Conservation (phyloP, 805 yeast species). For the Schwanniomyces polymorphus region DNA sequence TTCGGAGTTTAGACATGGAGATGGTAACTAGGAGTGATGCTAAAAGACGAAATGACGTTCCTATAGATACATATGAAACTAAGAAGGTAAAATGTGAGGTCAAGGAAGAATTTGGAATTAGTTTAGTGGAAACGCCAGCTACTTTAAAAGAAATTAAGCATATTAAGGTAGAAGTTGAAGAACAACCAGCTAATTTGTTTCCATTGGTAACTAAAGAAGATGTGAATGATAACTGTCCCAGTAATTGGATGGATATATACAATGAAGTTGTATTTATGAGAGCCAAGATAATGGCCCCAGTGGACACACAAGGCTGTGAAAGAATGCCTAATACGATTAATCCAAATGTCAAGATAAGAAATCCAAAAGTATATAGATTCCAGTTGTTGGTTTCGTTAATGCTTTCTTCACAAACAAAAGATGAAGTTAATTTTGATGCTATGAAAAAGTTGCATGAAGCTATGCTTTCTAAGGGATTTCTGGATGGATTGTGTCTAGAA, state of each 20-base stretch:
- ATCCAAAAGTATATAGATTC: conserved; percentile 53
- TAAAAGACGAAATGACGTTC: background rate
- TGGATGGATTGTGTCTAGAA: conserved; percentile 58
- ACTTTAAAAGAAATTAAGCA: background rate
- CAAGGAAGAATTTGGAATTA: background rate
- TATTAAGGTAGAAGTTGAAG: conserved; percentile 8
- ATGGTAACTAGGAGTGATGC: background rate
- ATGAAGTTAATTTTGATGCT: conserved; percentile 77
- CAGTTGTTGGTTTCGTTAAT: conserved; percentile 78
- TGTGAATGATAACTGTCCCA: conserved; percentile 21
- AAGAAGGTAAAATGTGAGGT: background rate
- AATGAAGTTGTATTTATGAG: conserved; percentile 68
- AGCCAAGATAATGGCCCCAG: conserved; percentile 68
- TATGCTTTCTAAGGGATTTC: conserved; percentile 36
- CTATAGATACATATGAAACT: background rate
- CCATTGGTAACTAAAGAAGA: conserved; percentile 4
- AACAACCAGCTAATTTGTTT: conserved; percentile 10
- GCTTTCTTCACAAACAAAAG: conserved; percentile 91
- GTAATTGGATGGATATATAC: conserved; percentile 57
- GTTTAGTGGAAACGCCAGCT: background rate
- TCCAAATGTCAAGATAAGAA: conserved; percentile 25
- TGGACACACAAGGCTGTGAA: conserved; percentile 87
- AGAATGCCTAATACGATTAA: conserved; percentile 47
- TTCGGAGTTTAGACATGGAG: background rate
- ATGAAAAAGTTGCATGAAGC: conserved; percentile 58